Evolutionary conservation across 2,329 filamentous ascomycete species (phyloP).

Genomic region (Biscogniauxia marginata): DNA sequence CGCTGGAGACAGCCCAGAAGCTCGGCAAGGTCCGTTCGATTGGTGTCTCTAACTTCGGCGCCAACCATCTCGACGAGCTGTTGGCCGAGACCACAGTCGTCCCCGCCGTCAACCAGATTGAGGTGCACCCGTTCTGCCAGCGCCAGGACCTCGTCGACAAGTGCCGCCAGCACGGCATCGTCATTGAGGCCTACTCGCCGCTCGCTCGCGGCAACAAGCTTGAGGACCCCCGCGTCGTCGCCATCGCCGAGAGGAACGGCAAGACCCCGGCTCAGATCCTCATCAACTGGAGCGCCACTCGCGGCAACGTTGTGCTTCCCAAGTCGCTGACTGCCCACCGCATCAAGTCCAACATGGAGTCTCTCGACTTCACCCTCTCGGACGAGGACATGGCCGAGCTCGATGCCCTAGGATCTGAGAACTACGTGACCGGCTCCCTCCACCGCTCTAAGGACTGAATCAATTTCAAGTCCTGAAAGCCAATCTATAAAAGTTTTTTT

Average conservation of each 20-base stretch:
- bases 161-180: constrained; percentile 44
- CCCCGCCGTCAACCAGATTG: constrained; percentile 60
- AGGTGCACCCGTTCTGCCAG: constrained; percentile 57
- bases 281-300: constrained; percentile 57
- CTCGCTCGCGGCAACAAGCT: constrained; percentile 18
- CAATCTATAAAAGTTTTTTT: not conserved
- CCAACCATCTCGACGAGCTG: constrained; percentile 34
- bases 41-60: constrained; percentile 36
- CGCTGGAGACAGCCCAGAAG: constrained; percentile 9
- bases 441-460: constrained; percentile 39
- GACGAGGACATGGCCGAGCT: constrained; percentile 56
- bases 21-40: constrained; percentile 49
- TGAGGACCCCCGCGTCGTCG: constrained; percentile 54
- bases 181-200: constrained; percentile 13
- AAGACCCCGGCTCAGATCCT: constrained; percentile 58
- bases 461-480: not conserved
- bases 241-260: constrained; percentile 53
- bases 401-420: constrained; percentile 28
- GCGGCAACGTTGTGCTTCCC: constrained; percentile 60
- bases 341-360: constrained; percentile 63
- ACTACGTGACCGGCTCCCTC: constrained; percentile 34
- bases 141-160: constrained; percentile 49
- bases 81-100: constrained; percentile 42
- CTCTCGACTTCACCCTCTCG: constrained; percentile 60
- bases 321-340: constrained; percentile 60